Percentiles rank a stretch among this genome's conserved stretches.
Evolutionary conservation across 139 green algal species (phyloP).

Genomic region (Spirogloea muscicola): DNA sequence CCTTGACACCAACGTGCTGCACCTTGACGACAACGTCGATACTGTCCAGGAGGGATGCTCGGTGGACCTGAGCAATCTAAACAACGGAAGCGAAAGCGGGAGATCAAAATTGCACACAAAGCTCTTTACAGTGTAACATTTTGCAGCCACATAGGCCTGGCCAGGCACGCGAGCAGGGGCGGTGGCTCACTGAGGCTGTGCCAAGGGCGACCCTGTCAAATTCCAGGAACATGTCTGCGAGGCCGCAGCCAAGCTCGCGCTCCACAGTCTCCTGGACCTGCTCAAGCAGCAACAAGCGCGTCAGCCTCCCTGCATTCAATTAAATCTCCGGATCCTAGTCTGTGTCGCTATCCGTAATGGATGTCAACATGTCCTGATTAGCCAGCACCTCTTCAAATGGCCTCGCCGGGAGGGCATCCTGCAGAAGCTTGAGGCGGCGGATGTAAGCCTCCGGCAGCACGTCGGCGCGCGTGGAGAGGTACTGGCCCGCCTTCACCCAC

Average conservation of each 20-base stretch:
- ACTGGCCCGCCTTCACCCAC: constrained; percentile 49
- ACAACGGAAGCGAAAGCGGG: not conserved
- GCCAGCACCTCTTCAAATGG: constrained; percentile 59
- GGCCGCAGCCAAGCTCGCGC: constrained; percentile 62
- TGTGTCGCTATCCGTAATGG: not conserved
- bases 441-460: constrained; percentile 90
- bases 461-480: constrained; percentile 93
- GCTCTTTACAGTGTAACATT: not conserved
- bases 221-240: constrained; percentile 69
- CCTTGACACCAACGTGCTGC: constrained; percentile 85
- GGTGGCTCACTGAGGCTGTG: constrained; percentile 60
- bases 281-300: not conserved
- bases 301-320: not conserved
- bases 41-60: constrained; percentile 61
- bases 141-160: not conserved
- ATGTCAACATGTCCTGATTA: constrained; percentile 12
- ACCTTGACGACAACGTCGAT: constrained; percentile 94
- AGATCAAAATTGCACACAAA: not conserved
- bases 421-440: constrained; percentile 88
- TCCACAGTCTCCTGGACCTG: constrained; percentile 57
- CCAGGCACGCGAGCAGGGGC: not conserved
- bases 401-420: constrained; percentile 94
- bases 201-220: constrained; percentile 85
- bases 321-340: not conserved
- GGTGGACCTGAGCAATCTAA: constrained; percentile 69